These are phyloP conservation scores for Cupressus sempervirens DNA, from an alignment of 75 land plant species.

Conservation along the genomic window DNA sequence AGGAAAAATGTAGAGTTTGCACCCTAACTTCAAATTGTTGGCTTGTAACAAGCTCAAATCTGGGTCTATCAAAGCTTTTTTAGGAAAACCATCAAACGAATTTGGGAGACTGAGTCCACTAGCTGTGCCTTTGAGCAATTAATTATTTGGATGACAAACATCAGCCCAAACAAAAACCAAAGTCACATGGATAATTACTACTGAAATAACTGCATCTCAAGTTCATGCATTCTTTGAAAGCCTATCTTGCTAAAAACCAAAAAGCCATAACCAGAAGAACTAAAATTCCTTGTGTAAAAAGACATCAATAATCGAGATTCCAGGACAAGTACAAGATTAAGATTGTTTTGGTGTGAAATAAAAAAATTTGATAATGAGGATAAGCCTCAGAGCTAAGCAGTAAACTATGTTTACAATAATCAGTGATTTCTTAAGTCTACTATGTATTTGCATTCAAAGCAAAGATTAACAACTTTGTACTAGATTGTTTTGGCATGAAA, in stretches of 20 bases:
- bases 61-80: not conserved
- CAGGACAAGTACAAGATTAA: not conserved
- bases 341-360: not conserved
- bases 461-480: not conserved
- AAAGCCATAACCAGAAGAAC: too few relatives aligned
- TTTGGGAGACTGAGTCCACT: not conserved
- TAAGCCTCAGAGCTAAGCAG: not conserved
- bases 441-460: not conserved
- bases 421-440: not conserved
- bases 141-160: not conserved
- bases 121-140: not conserved
- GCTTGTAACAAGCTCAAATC: not conserved
- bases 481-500: not conserved
- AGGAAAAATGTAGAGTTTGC: not conserved
- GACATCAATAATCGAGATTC: not conserved
- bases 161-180: not conserved
- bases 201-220: not conserved
- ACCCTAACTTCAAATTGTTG: not conserved
- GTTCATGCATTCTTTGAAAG: too few relatives aligned
- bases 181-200: not conserved
- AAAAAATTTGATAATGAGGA: not conserved
- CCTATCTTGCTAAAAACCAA: too few relatives aligned
- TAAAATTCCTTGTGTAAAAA: not conserved
- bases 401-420: not conserved
- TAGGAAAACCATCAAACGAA: not conserved